Percentiles rank a stretch among this genome's conserved stretches.
These are phyloP conservation scores for Nannizzia gypsea DNA, from an alignment of 2,329 filamentous ascomycete genomes.

Conservation along the genomic window DNA sequence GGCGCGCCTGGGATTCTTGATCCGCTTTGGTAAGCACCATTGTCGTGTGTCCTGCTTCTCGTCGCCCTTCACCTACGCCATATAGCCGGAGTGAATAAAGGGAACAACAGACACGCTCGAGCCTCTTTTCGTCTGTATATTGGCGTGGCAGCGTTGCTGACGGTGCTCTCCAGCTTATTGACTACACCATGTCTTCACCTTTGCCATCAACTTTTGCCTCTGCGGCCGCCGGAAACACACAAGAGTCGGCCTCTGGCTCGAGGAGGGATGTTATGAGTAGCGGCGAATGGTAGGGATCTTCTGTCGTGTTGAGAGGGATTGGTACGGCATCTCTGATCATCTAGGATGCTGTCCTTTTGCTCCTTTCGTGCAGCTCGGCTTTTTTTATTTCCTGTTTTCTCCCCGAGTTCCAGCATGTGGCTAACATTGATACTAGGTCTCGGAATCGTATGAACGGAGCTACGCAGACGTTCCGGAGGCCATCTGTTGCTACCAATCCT, in stretches of 20 bases:
- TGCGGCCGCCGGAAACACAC: constrained; percentile 63
- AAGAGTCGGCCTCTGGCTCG: constrained; percentile 48
- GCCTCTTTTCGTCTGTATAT: neutral
- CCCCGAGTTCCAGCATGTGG: neutral
- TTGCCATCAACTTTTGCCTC: constrained; percentile 75
- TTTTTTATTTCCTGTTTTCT: neutral
- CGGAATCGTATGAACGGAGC: constrained; percentile 52
- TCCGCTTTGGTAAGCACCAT: neutral
- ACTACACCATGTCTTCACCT: constrained; percentile 53
- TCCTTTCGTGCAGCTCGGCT: neutral
- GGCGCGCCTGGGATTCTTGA: neutral
- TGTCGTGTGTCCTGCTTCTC: constrained; percentile 9
- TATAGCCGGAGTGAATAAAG: neutral
- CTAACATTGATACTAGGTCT: constrained; percentile 31
- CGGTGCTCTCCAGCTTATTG: constrained; percentile 10
- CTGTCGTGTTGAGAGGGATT: neutral
- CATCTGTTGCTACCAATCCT: constrained; percentile 47
- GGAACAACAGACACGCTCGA: neutral
- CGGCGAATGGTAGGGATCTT: constrained; percentile 58
- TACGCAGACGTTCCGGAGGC: constrained; percentile 55
- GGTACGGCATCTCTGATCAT: too few species aligned
- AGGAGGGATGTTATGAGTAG: constrained; percentile 47
- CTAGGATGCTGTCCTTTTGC: neutral
- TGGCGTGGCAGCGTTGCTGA: constrained; percentile 7
- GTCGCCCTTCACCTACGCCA: neutral